Conservation (phyloP, 2,329 filamentous ascomycete genomes). For the Cladosporium sphaerospermum region DNA sequence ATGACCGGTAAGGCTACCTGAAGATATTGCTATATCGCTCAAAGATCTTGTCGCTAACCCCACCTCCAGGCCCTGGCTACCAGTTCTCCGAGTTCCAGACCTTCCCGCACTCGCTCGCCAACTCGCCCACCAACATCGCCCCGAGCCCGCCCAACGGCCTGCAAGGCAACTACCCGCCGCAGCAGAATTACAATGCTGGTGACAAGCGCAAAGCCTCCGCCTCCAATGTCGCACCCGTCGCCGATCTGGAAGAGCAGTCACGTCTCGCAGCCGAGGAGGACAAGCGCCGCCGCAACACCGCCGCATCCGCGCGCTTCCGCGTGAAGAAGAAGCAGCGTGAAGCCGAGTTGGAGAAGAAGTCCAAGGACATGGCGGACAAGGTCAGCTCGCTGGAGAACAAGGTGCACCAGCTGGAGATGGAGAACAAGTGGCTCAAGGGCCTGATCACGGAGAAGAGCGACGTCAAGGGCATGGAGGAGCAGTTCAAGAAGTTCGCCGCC, state of each 20-base stretch:
- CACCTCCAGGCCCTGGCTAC: constrained; percentile 32
- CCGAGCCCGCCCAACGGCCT: constrained; percentile 23
- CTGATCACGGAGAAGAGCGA: constrained; percentile 47
- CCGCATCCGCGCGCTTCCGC: constrained; percentile 47
- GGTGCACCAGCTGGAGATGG: constrained; percentile 46
- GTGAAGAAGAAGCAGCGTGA: constrained; percentile 52
- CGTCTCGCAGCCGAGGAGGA: constrained; percentile 46
- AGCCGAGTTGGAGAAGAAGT: constrained; percentile 45
- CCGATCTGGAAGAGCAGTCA: constrained; percentile 39
- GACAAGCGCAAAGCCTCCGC: constrained; percentile 44
- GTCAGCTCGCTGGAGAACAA: constrained; percentile 40
- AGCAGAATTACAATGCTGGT: constrained; percentile 22
- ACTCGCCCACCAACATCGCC: constrained; percentile 22
- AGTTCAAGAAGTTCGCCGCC: constrained; percentile 15
- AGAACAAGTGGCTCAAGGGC: constrained; percentile 48
- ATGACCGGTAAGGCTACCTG: constrained; percentile 5
- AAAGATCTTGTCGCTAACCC: background rate
- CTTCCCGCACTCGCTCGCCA: constrained; percentile 25
- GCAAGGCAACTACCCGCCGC: constrained; percentile 24
- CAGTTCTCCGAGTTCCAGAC: constrained; percentile 42
- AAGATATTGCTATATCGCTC: background rate
- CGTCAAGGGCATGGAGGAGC: constrained; percentile 21
- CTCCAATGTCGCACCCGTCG: constrained; percentile 26
- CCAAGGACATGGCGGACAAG: constrained; percentile 47
- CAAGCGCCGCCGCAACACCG: constrained; percentile 49